A percentile compares a stretch with the other conserved stretches of the same genome.
Conservation (phyloP, 495 filamentous ascomycete genomes). For the Lindgomyces ingoldianus region DNA sequence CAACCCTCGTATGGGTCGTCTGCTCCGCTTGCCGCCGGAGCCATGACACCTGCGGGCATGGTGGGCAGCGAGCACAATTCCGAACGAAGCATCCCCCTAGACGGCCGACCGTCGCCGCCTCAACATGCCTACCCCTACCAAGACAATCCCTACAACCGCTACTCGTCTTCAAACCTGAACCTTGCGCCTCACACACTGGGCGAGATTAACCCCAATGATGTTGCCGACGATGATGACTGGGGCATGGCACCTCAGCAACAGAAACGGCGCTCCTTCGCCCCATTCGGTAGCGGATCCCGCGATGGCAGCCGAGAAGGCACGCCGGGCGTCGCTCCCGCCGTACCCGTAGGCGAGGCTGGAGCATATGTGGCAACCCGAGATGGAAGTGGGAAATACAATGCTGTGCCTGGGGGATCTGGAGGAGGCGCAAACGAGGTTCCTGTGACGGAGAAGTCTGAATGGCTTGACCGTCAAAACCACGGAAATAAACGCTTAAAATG, state of each 20-base stretch:
- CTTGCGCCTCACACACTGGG: conserved; percentile 50
- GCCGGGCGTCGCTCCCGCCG: conserved; percentile 21
- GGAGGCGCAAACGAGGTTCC: conserved; percentile 33
- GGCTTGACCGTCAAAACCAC: conserved; percentile 58
- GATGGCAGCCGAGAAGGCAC: conserved; percentile 28
- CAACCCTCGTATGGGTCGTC: conserved; percentile 31
- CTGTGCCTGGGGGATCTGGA: conserved; percentile 52
- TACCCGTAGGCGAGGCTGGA: conserved; percentile 55
- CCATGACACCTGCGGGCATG: conserved; percentile 34
- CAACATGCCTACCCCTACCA: conserved; percentile 46
- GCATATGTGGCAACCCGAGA: conserved; percentile 45
- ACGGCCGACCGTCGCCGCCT: conserved; percentile 39
- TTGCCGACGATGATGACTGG: conserved; percentile 78
- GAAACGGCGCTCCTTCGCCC: conserved; percentile 54
- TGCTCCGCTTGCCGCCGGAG: conserved; percentile 18
- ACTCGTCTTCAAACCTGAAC: conserved; percentile 58
- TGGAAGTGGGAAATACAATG: conserved; percentile 53
- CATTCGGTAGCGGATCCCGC: conserved; percentile 48
- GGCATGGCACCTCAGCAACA: conserved; percentile 57
- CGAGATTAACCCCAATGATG: conserved; percentile 73
- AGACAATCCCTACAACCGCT: conserved; percentile 61
- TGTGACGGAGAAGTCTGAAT: conserved; percentile 57
- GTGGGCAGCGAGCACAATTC: conserved; percentile 18
- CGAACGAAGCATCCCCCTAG: conserved; percentile 39
- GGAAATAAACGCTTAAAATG: conserved; percentile 69